Conservation (phyloP, 495 filamentous ascomycete genomes). For the Aspergillus sparsus region DNA sequence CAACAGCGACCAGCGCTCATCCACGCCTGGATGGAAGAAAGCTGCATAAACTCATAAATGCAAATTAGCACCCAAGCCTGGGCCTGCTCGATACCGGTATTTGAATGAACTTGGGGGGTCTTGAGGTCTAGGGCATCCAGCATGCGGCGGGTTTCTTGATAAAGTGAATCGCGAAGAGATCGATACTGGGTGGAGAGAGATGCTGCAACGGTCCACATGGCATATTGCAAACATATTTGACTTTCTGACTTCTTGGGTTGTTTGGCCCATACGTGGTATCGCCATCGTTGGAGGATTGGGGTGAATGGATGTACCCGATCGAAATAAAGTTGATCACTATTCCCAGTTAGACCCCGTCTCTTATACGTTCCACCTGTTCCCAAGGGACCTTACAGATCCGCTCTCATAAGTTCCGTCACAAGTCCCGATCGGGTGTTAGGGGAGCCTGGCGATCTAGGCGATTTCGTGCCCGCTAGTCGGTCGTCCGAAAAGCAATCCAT, state of each 20-base stretch:
- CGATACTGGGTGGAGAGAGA: conserved; percentile 55
- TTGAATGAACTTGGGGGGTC: neutral
- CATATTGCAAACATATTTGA: conserved; percentile 50
- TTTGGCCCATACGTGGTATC: conserved; percentile 43
- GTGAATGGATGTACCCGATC: conserved; percentile 57
- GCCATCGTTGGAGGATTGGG: conserved; percentile 53
- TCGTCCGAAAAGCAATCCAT: conserved; percentile 9
- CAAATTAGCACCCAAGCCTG: conserved; percentile 58
- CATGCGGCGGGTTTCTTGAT: conserved; percentile 50
- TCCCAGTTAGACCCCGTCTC: neutral
- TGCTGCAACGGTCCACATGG: conserved; percentile 58
- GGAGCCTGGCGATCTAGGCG: conserved; percentile 16
- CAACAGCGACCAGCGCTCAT: conserved; percentile 57
- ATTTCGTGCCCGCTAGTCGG: conserved; percentile 9
- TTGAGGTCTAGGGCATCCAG: conserved; percentile 32
- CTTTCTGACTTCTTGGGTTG: conserved; percentile 30
- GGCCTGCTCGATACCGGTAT: conserved; percentile 40
- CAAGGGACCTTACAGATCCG: conserved; percentile 40
- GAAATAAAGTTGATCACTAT: conserved; percentile 58
- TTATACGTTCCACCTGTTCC: neutral
- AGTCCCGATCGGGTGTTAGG: conserved; percentile 13
- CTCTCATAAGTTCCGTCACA: conserved; percentile 37
- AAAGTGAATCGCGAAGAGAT: conserved; percentile 45
- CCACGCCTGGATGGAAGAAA: conserved; percentile 49
- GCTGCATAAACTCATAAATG: conserved; percentile 54